A percentile compares a stretch with the other conserved stretches of the same genome.
Evolutionary conservation across 169 alveolate genomes (phyloP).

Genomic region (Eimeria tenella): DNA sequence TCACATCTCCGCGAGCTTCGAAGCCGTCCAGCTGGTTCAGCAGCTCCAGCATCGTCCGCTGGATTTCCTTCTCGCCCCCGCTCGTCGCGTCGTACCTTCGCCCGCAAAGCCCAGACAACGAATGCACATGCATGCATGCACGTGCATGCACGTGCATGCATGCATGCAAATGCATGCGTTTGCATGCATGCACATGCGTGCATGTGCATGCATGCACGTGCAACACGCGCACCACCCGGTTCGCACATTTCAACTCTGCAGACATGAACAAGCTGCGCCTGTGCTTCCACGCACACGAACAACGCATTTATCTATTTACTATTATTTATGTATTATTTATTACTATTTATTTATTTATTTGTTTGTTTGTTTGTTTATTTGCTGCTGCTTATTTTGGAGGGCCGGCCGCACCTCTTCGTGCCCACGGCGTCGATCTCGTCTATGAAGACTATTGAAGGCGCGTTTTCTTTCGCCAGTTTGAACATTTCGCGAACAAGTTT

Average conservation of each 20-base stretch:
- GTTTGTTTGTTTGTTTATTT: too few relatives aligned
- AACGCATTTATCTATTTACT: too few relatives aligned
- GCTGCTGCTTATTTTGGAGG: too few relatives aligned
- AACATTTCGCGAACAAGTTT: conserved; percentile 99
- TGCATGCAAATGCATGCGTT: neutral
- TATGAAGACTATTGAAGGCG: conserved; percentile 99
- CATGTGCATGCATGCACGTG: neutral
- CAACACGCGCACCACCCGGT: too few relatives aligned
- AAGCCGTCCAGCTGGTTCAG: conserved; percentile 99
- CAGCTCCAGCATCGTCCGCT: conserved; percentile 98
- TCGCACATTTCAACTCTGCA: too few relatives aligned
- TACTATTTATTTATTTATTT: too few relatives aligned
- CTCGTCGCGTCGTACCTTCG: conserved; percentile 95
- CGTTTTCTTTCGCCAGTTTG: conserved; percentile 99
- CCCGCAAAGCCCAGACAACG: neutral
- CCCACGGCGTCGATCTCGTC: conserved; percentile 99
- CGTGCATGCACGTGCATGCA: neutral
- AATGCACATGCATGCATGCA: neutral
- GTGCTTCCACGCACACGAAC: too few relatives aligned
- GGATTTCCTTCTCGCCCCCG: conserved; percentile 99
- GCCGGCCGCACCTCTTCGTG: conserved; percentile 96
- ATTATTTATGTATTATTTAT: too few relatives aligned
- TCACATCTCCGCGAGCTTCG: conserved; percentile 98
- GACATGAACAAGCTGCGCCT: too few relatives aligned
- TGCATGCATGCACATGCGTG: neutral